phyloP scores from a whole-genome alignment of 1,139 yeast species.

The Candida labiduridarum region DNA sequence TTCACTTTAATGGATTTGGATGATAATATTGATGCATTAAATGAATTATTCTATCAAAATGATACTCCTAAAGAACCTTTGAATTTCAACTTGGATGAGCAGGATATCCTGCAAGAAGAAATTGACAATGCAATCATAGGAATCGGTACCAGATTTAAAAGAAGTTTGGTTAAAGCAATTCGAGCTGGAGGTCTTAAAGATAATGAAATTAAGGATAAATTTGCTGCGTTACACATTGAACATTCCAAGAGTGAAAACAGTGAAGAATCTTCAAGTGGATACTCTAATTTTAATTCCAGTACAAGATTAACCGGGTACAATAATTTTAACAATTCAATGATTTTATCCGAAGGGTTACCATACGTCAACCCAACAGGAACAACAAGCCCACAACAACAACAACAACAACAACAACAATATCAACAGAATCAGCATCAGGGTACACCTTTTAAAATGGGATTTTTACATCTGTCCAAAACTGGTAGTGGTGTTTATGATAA shows the following conservation, averaged over 20 bases:
- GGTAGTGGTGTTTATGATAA: slow-evolving; percentile 1
- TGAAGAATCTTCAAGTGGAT: slow-evolving; percentile 33
- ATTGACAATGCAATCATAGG: slow-evolving; percentile 80
- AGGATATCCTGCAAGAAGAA: slow-evolving; percentile 55
- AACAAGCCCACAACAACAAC: neutral
- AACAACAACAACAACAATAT: no score
- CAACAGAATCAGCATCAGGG: neutral
- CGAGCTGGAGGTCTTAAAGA: slow-evolving; percentile 32
- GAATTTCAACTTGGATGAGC: slow-evolving; percentile 17
- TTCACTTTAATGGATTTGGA: slow-evolving; percentile 69
- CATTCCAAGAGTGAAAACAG: slow-evolving; percentile 34
- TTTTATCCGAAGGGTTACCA: slow-evolving; percentile 32
- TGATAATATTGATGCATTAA: slow-evolving; percentile 37
- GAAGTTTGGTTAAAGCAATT: slow-evolving; percentile 59
- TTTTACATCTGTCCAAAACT: neutral
- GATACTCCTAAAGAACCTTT: slow-evolving; percentile 10
- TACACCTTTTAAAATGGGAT: neutral
- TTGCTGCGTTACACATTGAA: slow-evolving; percentile 29
- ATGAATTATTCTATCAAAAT: slow-evolving; percentile 43
- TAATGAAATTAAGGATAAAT: slow-evolving; percentile 26
- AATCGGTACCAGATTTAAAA: slow-evolving; percentile 65
- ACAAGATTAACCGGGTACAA: slow-evolving; percentile 13
- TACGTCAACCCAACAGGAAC: slow-evolving; percentile 1
- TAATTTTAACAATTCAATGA: slow-evolving; percentile 27
- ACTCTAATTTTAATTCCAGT: slow-evolving; percentile 21